phyloP scores from a whole-genome alignment of 108 stramenopile species.

The Nitzschia palea region DNA sequence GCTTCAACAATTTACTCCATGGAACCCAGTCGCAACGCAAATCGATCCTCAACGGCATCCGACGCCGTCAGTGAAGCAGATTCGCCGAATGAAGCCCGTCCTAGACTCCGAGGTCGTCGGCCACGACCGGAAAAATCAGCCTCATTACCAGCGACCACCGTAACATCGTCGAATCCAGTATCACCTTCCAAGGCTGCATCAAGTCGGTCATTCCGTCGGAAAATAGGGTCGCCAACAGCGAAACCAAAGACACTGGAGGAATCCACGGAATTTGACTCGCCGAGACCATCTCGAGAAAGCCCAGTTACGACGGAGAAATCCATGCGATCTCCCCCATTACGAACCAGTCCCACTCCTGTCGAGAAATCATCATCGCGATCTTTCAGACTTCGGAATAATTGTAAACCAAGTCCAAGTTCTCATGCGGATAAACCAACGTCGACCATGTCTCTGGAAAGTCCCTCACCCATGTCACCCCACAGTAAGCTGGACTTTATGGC shows the following conservation, averaged over 20 bases:
- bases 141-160: no score
- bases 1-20: background rate
- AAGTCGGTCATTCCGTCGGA: background rate
- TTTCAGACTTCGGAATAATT: background rate
- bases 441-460: no score
- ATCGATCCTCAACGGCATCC: background rate
- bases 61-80: no score
- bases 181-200: background rate
- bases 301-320: no score
- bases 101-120: background rate
- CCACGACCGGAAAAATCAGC: constrained; percentile 1
- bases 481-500: no score
- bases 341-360: background rate
- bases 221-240: background rate
- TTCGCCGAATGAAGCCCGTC: background rate
- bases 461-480: no score
- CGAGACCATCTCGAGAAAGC: no score
- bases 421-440: background rate
- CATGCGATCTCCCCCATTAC: background rate
- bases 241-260: background rate
- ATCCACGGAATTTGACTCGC: no score
- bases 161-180: no score
- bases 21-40: background rate
- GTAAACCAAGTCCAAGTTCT: background rate
- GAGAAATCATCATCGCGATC: background rate